These are phyloP conservation scores for Papiliotrema fonsecae DNA, from an alignment of 1,284 basidiomycete genomes.

Conservation along the genomic window DNA sequence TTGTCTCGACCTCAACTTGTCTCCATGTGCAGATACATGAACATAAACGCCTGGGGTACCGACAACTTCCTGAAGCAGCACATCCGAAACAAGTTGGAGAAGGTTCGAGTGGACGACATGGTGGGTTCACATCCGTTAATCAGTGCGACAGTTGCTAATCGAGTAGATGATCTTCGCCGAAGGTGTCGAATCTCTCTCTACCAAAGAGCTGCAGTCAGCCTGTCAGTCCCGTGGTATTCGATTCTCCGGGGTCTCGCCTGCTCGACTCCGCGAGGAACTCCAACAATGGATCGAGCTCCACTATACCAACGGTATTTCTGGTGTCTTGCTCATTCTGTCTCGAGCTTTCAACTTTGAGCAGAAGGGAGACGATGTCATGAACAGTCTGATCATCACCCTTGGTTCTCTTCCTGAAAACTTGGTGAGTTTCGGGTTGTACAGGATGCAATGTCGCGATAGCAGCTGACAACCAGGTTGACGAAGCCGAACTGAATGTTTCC, in stretches of 20 bases:
- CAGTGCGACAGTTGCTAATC: neutral
- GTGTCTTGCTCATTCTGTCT: conserved; percentile 86
- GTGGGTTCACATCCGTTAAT: conserved; percentile 25
- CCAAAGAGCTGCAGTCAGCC: conserved; percentile 82
- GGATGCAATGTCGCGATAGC: neutral
- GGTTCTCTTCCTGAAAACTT: conserved; percentile 91
- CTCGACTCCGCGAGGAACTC: conserved; percentile 80
- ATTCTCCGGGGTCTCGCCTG: conserved; percentile 75
- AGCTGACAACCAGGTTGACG: conserved; percentile 64
- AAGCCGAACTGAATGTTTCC: conserved; percentile 93
- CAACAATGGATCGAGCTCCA: conserved; percentile 92
- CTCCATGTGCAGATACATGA: conserved; percentile 97
- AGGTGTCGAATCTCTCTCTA: conserved; percentile 85
- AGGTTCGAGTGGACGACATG: conserved; percentile 85
- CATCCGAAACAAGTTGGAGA: conserved; percentile 77
- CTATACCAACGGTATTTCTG: conserved; percentile 76
- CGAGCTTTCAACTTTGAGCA: conserved; percentile 93
- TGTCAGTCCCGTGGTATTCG: conserved; percentile 93
- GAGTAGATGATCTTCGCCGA: conserved; percentile 74
- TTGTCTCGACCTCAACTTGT: conserved; percentile 94
- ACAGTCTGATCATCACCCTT: conserved; percentile 82
- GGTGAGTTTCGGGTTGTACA: conserved; percentile 56
- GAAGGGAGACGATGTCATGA: conserved; percentile 73
- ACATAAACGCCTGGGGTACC: conserved; percentile 95
- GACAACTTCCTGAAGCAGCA: conserved; percentile 97